A percentile compares a stretch with the other conserved stretches of the same genome.
Conservation (phyloP, 1,284 basidiomycete genomes). For the Retiboletus flavoniger region DNA sequence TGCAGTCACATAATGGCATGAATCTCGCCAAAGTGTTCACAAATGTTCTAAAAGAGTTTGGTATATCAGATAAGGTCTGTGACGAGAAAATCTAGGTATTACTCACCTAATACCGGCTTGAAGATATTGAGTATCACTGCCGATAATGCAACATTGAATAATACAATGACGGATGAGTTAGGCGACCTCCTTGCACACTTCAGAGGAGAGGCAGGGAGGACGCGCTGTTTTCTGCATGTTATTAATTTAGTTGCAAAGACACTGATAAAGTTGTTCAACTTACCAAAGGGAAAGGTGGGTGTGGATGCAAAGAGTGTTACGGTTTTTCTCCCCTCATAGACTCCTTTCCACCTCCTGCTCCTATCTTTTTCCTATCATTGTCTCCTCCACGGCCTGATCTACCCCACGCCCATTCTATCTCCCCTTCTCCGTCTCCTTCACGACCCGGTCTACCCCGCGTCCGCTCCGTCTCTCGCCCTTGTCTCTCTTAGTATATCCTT, state of each 20-base stretch:
- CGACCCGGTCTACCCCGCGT: too few species aligned
- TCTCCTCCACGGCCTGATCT: too few species aligned
- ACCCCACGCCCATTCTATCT: too few species aligned
- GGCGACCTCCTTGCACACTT: slow-evolving; percentile 21
- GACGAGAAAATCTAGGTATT: too few species aligned
- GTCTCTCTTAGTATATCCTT: too few species aligned
- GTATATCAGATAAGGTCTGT: neutral
- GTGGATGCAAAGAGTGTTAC: too few species aligned
- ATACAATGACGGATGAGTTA: slow-evolving; percentile 33
- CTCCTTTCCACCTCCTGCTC: too few species aligned
- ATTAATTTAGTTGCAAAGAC: slow-evolving; percentile 1
- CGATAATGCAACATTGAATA: slow-evolving; percentile 22
- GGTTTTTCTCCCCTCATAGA: too few species aligned
- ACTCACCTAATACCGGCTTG: too few species aligned
- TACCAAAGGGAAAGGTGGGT: neutral
- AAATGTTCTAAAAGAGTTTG: neutral
- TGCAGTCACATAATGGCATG: neutral
- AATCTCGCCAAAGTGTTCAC: neutral
- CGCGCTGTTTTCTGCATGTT: neutral
- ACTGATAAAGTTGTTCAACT: neutral
- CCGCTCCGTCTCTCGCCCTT: too few species aligned
- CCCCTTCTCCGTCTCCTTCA: too few species aligned
- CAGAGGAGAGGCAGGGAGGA: neutral
- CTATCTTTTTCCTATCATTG: too few species aligned
- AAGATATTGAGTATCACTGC: neutral